Conservation (phyloP, 108 stramenopile species). For the Cylindrotheca closterium region DNA sequence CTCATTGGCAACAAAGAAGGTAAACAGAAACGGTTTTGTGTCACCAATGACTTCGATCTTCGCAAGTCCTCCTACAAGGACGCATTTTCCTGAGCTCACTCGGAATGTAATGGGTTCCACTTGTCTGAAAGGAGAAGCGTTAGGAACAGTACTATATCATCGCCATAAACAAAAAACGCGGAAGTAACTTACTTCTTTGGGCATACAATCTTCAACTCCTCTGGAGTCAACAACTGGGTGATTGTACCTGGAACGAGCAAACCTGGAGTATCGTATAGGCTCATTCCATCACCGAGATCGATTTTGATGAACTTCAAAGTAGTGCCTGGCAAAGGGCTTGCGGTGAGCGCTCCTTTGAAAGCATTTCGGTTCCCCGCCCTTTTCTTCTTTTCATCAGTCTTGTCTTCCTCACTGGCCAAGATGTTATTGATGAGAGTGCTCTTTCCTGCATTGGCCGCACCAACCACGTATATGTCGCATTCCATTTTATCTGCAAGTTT, state of each 20-base stretch:
- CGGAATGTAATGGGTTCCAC: constrained; percentile 88
- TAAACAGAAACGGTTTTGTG: constrained; percentile 86
- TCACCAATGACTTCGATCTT: constrained; percentile 84
- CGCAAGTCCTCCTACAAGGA: constrained; percentile 83
- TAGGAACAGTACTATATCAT: not conserved
- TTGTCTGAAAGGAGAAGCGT: constrained; percentile 33
- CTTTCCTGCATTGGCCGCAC: constrained; percentile 91
- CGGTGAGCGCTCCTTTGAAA: constrained; percentile 77
- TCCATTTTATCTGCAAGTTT: constrained; percentile 72
- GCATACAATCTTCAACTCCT: constrained; percentile 86
- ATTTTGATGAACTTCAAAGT: constrained; percentile 89
- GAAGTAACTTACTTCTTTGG: constrained; percentile 78
- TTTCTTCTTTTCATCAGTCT: constrained; percentile 26
- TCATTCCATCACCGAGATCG: constrained; percentile 70
- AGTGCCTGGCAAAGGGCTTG: constrained; percentile 85
- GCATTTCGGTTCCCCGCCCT: constrained; percentile 77
- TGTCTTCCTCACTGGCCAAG: constrained; percentile 42
- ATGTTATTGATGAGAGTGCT: constrained; percentile 82
- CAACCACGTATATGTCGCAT: constrained; percentile 87
- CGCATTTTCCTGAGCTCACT: constrained; percentile 78
- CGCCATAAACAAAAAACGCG: not conserved
- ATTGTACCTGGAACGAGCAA: constrained; percentile 80
- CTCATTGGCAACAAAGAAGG: constrained; percentile 94
- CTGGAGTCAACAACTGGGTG: constrained; percentile 84
- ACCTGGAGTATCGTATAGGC: constrained; percentile 87